Evolutionary conservation across 1,284 basidiomycete genomes (phyloP), one percentile per base, ranked within the genome.

Genomic region (Farysia itapuensis): DNA sequence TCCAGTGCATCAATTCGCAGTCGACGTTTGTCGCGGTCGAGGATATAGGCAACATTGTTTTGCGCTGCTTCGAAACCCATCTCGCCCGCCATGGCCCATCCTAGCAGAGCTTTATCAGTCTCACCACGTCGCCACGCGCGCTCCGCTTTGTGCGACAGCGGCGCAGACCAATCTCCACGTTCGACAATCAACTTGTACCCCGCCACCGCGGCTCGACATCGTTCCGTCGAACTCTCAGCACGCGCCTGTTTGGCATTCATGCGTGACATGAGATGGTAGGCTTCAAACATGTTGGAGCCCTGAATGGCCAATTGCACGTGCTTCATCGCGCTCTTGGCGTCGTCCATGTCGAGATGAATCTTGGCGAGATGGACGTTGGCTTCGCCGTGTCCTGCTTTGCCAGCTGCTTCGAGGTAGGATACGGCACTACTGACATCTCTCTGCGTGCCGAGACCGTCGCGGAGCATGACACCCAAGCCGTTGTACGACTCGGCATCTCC

Each of bases 11-110:
- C n/a, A 11, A 54, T 26, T 15, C 43, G 49, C 34, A 52, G 35
- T 2, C 54, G 44, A 15, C 46, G 43, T 16, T 64, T 58, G 43
- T 67, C 58, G 12, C 92, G 88, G 72, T 96, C 92, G 35, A 98
- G 80, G 46, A 94, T 82, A 75, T 86, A 95, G 0, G 93, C 95
- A 9, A 99, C 80, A 70, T 98, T 98, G 77, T 93, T 97, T 80
- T 97, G 93, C 2, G 90, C 94, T 26, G 86, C 82, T 77, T 98
- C 94, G 40, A 84, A 86, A 0, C 95, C 95, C 59, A 89, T 81
- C 79, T 98, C 71, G 12, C 63, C 95, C 4, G 90, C 90, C 25
- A 91, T 87, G 41, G 95, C 83, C 86, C 89, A 92, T n/a, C 63
- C 67, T 1, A 70, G 51, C 13, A 76, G 42, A 4, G 74, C 70